phyloP scores from a whole-genome alignment of 2,329 filamentous ascomycete species.

The Aspergillus carbonarius region DNA sequence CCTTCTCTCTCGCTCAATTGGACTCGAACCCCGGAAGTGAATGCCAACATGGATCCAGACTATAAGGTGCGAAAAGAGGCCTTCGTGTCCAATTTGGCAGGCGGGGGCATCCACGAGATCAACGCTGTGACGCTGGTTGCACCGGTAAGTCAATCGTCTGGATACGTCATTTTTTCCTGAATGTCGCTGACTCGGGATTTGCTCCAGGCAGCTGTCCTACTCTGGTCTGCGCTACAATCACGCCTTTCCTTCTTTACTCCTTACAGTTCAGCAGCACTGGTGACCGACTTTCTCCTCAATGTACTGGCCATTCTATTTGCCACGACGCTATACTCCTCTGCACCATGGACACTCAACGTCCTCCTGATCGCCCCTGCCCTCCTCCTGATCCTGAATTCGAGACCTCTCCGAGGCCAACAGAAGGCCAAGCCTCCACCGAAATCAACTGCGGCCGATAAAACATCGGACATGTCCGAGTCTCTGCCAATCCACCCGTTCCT shows the following conservation, averaged over 20 bases:
- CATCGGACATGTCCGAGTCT: slow-evolving; percentile 41
- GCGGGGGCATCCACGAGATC: slow-evolving; percentile 81
- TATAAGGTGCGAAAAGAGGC: slow-evolving; percentile 95
- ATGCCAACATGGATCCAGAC: slow-evolving; percentile 45
- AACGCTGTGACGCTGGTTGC: slow-evolving; percentile 81
- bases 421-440: slow-evolving; percentile 37
- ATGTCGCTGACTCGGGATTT: neutral
- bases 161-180: neutral
- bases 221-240: slow-evolving; percentile 87
- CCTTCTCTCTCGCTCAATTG: neutral
- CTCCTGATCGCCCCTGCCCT: slow-evolving; percentile 71
- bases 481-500: slow-evolving; percentile 88
- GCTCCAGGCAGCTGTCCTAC: slow-evolving; percentile 69
- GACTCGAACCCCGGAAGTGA: neutral
- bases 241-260: slow-evolving; percentile 80
- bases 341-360: slow-evolving; percentile 70
- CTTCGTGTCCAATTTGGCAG: slow-evolving; percentile 88
- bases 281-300: slow-evolving; percentile 85
- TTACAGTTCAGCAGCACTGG: slow-evolving; percentile 65
- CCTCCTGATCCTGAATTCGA: slow-evolving; percentile 55
- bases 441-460: slow-evolving; percentile 21
- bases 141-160: slow-evolving; percentile 59
- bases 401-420: slow-evolving; percentile 25
- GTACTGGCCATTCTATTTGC: slow-evolving; percentile 78
- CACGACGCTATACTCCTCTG: slow-evolving; percentile 77